These are phyloP conservation scores for Citrullus mucosospermus DNA, from an alignment of 306 rosid genomes.

Conservation along the genomic window DNA sequence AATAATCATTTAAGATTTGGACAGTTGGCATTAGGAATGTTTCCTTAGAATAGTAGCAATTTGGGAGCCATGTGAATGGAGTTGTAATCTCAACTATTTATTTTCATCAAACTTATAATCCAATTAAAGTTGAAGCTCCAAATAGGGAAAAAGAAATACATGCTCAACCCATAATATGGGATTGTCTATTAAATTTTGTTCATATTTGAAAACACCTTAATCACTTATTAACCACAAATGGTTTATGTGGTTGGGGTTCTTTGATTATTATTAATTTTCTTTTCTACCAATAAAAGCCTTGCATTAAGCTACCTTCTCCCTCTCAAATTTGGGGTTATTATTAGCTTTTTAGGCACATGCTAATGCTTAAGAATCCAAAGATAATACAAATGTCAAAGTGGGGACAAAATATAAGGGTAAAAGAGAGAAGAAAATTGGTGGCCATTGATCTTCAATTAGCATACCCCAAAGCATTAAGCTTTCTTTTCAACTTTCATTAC, in stretches of 20 bases:
- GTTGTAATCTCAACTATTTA: background rate
- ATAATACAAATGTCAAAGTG: background rate
- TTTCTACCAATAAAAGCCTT: background rate
- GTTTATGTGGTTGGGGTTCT: slow-evolving; percentile 16
- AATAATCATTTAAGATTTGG: background rate
- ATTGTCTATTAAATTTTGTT: slow-evolving; percentile 7
- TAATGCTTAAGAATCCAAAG: background rate
- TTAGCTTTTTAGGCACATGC: slow-evolving; percentile 31
- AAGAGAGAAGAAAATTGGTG: background rate
- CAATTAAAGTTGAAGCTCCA: background rate
- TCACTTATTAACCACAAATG: slow-evolving; percentile 24
- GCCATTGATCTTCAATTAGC: background rate
- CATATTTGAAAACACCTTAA: slow-evolving; percentile 13
- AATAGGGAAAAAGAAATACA: background rate
- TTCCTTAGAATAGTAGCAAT: background rate
- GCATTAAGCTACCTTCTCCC: too few relatives aligned
- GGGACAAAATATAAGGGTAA: background rate
- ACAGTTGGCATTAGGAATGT: background rate
- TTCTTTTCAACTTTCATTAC: background rate
- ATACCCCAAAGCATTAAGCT: background rate
- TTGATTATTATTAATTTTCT: background rate
- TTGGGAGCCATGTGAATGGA: background rate
- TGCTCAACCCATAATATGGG: slow-evolving; percentile 1
- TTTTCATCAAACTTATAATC: background rate
- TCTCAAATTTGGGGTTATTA: background rate